Base-by-base conservation (phyloP, 2,329 filamentous ascomycete genomes). In the Clathrospora elynae region DNA sequence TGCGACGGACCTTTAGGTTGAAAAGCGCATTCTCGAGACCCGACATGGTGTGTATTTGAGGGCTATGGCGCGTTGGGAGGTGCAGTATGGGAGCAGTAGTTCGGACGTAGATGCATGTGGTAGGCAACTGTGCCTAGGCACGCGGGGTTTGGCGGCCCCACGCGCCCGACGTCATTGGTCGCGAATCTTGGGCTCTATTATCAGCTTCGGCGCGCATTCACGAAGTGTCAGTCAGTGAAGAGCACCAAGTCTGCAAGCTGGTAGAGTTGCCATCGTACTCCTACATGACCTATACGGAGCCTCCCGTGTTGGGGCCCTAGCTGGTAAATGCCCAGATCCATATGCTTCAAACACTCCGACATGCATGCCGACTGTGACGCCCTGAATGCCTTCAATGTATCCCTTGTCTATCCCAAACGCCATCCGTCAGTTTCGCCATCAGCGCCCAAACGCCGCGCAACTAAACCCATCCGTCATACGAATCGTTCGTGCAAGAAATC, bases 21-120 rank as follows among this genome's bases (percentile, higher is more conserved):
- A 83, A 82, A 26, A 83, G 75, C 16, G 80, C 78, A 62, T 82
- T 82, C 64, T 83, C 80, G 42, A 83, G 75, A 48, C 80, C 80
- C 20, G 80, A 82, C 80, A 83, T 83, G 43, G 34, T 62, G 56
- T 28, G 23, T 24, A 29, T 14, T 4, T 37, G 17, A 34, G 29
- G 24, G 32, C 16, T 34, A 48, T 51, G 38, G 49, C 28, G 32
- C 25, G 25, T 28, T 20, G 51, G 32, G 14, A 17, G 42, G 10
- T 23, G 46, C 43, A 43, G 31, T 34, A 45, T 36, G 52, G 20
- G 18, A 29, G 39, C 20, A 39, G 46, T 28, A 11, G 40, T 43
- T 33, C 51, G 50, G 39, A 40, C 42, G 37, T 35, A 26, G 38
- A 32, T 14, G 45, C 33, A 47, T 40, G 46, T 55, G 53, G 45